Evolutionary conservation across 2,329 filamentous ascomycete species (phyloP), one percentile per base, ranked within the genome.

Genomic region (Microdochium trichocladiopsis): DNA sequence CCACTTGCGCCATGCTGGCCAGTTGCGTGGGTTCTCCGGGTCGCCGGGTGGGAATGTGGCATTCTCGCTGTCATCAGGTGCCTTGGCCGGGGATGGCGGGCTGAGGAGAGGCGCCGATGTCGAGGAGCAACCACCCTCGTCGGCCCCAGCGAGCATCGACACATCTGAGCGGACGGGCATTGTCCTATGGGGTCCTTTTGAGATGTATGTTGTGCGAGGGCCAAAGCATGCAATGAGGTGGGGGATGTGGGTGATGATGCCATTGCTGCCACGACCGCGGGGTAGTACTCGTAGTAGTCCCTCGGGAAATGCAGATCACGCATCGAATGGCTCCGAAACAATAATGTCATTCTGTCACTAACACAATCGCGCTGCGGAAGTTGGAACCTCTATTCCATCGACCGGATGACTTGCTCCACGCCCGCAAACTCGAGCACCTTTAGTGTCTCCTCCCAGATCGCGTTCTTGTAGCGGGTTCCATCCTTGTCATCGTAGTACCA

Each of bases 1-100:
- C 65, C 66, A 67, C 57, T 68, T 69, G 31, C 59, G 57, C 61
- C 63, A 67, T n/a, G 54, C 37, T 2, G 63, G 56, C 64, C 65
- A 68, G 48, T 68, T 66, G 3, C 64, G 58, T 1, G 66, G 66
- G 28, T 68, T 66, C 12, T 53, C 56, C 8, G 57, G 56, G 22
- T 61, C 59, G n/a, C 28, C 54, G 11, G 43, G 37, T 1, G 53
- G 50, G 43, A 61, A 61, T n/a, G 28, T 33, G 8, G 28, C 28
- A 14, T 8, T 14, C 8, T 33, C 28, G 28, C 14, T 14, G 14
- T 14, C 28, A 14, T 33, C 28, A 14, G 28, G 14, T 33, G 28
- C 28, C 8, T 33, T 14, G 8, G 28, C 14, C 8, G 14, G 28
- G 28, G 28, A 33, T 33, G 28, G 28, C 28, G 28, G 28, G 28